Conservation (phyloP, 1,139 yeast species). For the Suhomyces wounanorum region DNA sequence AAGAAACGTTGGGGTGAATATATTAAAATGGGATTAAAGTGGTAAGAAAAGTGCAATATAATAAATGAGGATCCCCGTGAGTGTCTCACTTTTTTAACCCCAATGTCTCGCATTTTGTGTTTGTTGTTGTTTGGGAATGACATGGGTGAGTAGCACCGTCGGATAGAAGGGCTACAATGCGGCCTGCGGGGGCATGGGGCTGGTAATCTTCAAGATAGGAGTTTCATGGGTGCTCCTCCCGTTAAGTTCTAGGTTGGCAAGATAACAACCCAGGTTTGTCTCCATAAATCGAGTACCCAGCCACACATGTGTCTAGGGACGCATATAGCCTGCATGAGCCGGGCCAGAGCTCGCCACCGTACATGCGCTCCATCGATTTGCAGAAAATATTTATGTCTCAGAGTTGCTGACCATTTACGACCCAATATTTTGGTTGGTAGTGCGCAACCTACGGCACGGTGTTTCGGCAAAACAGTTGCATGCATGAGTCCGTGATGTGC, state of each 20-base stretch:
- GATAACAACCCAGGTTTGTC: not conserved
- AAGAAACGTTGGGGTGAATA: not conserved
- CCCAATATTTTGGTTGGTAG: not conserved
- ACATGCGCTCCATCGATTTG: not conserved
- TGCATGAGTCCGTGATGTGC: not conserved
- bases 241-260: not conserved
- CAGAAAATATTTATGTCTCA: slow-evolving; percentile 8
- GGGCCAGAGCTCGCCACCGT: not conserved
- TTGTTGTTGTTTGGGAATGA: slow-evolving; percentile 12
- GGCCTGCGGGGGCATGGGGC: not conserved
- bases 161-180: not conserved
- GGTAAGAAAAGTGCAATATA: not conserved
- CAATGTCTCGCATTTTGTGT: slow-evolving; percentile 13
- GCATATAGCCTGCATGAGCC: slow-evolving; percentile 7
- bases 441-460: not conserved
- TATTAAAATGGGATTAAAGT: not conserved
- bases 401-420: slow-evolving; percentile 12
- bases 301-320: slow-evolving; percentile 2
- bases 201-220: not conserved
- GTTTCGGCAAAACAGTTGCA: too few species aligned
- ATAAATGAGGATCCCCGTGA: not conserved
- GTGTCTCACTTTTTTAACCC: not conserved
- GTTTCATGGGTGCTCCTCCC: not conserved
- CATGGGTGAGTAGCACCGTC: slow-evolving; percentile 4
- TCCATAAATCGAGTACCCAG: not conserved